Conservation (phyloP, 1,284 basidiomycete genomes). For the Cryptococcus floricola region DNA sequence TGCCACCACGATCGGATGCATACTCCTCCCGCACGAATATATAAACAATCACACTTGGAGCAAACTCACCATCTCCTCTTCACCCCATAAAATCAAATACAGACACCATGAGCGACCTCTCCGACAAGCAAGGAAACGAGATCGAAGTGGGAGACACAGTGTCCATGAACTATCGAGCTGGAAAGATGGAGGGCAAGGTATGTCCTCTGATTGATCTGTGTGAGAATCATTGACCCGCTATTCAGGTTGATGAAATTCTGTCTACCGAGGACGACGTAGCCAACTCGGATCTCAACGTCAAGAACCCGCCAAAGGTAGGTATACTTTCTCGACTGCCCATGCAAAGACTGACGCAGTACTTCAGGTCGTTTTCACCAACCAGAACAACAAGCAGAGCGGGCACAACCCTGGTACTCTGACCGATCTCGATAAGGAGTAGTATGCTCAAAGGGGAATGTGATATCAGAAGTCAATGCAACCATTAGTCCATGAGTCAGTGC, state of each 20-base stretch:
- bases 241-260: not conserved
- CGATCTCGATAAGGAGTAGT: not conserved
- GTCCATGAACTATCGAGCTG: not conserved
- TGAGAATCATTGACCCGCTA: not conserved
- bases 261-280: slow-evolving; percentile 1
- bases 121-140: slow-evolving; percentile 2
- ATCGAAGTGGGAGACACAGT: slow-evolving; percentile 2
- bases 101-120: not conserved
- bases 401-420: slow-evolving; percentile 1
- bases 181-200: slow-evolving; percentile 2
- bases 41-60: too few species aligned
- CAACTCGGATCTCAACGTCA: not conserved
- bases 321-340: not conserved
- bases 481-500: too few species aligned
- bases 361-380: not conserved
- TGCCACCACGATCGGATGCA: too few species aligned
- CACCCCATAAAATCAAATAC: not conserved
- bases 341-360: not conserved
- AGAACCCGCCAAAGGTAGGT: slow-evolving; percentile 3
- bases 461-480: too few species aligned
- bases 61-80: not conserved
- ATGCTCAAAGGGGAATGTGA: too few species aligned
- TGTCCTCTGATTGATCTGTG: not conserved
- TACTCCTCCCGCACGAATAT: too few species aligned
- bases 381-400: not conserved